Evolutionary conservation across 2,329 filamentous ascomycete species (phyloP).

Genomic region (Chrysosporium keratinophilum): DNA sequence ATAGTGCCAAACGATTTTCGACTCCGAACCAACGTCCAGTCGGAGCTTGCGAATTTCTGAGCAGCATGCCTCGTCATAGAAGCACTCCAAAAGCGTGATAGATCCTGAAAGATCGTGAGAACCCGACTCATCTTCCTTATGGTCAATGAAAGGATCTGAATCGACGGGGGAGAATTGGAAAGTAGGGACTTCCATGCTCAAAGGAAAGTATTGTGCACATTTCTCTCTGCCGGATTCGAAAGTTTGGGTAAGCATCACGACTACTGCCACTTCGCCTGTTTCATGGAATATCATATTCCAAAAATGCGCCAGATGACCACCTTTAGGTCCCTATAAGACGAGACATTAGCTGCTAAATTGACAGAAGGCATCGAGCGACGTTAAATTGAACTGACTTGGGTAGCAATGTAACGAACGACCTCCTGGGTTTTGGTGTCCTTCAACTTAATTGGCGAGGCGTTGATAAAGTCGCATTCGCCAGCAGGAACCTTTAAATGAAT

Average conservation of each 20-base stretch:
- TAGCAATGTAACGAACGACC: slow-evolving; percentile 67
- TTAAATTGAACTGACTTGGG: slow-evolving; percentile 49
- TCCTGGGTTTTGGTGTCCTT: slow-evolving; percentile 40
- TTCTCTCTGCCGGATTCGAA: slow-evolving; percentile 69
- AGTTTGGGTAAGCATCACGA: slow-evolving; percentile 91
- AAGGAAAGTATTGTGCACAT: slow-evolving; percentile 80
- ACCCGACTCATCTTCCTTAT: slow-evolving; percentile 57
- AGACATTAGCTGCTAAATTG: not conserved
- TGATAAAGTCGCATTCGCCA: slow-evolving; percentile 66
- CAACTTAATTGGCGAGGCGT: slow-evolving; percentile 62
- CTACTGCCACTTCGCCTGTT: slow-evolving; percentile 61
- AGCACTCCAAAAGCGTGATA: slow-evolving; percentile 49
- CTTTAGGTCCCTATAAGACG: slow-evolving; percentile 58
- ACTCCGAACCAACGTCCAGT: slow-evolving; percentile 40
- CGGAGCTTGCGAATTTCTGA: slow-evolving; percentile 65
- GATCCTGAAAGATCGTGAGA: slow-evolving; percentile 42
- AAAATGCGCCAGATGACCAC: slow-evolving; percentile 64
- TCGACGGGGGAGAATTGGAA: slow-evolving; percentile 32
- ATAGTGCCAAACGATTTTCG: slow-evolving; percentile 68
- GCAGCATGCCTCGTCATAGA: slow-evolving; percentile 46
- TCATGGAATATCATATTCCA: slow-evolving; percentile 96
- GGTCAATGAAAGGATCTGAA: slow-evolving; percentile 33
- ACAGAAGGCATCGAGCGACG: not conserved
- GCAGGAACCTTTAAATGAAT: slow-evolving; percentile 69
- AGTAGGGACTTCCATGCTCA: slow-evolving; percentile 43